phyloP scores from a whole-genome alignment of 495 filamentous ascomycete genomes.

The Rusavskia elegans region DNA sequence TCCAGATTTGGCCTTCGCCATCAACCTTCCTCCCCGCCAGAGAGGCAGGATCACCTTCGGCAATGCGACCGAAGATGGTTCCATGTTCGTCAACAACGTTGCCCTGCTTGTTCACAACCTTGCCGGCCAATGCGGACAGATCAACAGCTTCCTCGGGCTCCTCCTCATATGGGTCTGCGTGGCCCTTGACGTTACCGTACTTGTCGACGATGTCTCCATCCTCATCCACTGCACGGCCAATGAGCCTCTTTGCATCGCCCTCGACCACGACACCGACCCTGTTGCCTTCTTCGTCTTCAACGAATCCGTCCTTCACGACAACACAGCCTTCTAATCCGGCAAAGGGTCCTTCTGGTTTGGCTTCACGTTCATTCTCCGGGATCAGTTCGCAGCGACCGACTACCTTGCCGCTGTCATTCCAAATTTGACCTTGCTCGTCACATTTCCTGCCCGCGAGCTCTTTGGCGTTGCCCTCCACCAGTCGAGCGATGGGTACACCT shows the following conservation, averaged over 20 bases:
- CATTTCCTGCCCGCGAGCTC: constrained; percentile 52
- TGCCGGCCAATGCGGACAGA: constrained; percentile 57
- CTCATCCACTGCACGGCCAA: constrained; percentile 62
- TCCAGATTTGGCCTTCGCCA: constrained; percentile 65
- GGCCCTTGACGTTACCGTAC: constrained; percentile 63
- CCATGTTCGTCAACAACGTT: constrained; percentile 66
- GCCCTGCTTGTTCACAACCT: constrained; percentile 72
- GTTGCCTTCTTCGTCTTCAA: constrained; percentile 51
- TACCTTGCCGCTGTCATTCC: constrained; percentile 54
- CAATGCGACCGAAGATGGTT: constrained; percentile 58
- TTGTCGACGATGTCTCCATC: constrained; percentile 76
- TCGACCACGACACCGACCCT: constrained; percentile 59
- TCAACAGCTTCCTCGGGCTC: constrained; percentile 43
- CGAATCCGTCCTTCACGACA: constrained; percentile 52
- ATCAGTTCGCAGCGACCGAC: constrained; percentile 63
- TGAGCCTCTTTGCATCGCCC: constrained; percentile 56
- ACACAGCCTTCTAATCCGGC: constrained; percentile 55
- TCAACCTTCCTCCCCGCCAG: constrained; percentile 71
- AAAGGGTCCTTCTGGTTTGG: constrained; percentile 56
- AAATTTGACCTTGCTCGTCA: constrained; percentile 60
- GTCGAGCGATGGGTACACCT: constrained; percentile 53
- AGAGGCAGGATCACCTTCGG: constrained; percentile 52
- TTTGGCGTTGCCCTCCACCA: constrained; percentile 51
- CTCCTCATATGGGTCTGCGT: constrained; percentile 53
- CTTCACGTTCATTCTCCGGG: constrained; percentile 53